Conservation (phyloP, 345 rosid species). For the Linum tenue region DNA sequence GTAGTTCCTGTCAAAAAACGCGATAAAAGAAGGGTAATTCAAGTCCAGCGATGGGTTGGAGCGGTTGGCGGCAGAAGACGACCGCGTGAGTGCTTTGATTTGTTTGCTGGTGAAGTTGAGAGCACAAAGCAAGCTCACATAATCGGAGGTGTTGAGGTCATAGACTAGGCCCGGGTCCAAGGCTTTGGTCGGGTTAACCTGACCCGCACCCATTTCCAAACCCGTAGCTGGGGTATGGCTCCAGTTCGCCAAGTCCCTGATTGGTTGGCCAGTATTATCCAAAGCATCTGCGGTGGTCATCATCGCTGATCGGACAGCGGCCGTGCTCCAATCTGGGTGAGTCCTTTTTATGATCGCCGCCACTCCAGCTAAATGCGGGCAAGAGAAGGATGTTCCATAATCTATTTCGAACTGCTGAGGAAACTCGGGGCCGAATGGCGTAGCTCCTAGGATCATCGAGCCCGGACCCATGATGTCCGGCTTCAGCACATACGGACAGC, state of each 20-base stretch:
- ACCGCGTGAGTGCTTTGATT: constrained; percentile 34
- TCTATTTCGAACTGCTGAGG: constrained; percentile 28
- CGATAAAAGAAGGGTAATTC: constrained; percentile 56
- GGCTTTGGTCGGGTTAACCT: constrained; percentile 45
- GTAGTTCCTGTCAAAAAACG: constrained; percentile 15
- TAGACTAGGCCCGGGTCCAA: constrained; percentile 49
- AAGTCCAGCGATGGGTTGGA: constrained; percentile 34
- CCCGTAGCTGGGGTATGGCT: constrained; percentile 21
- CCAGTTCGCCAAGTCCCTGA: constrained; percentile 18
- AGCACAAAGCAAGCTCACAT: constrained; percentile 37
- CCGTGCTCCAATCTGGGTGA: constrained; percentile 49
- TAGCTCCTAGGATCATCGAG: constrained; percentile 29
- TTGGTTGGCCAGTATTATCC: constrained; percentile 22
- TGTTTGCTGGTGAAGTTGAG: constrained; percentile 34
- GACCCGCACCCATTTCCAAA: constrained; percentile 49
- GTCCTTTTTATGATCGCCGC: constrained; percentile 41
- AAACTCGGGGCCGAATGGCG: background rate
- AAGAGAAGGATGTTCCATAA: constrained; percentile 52
- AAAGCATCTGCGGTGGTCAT: constrained; percentile 37
- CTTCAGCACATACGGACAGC: constrained; percentile 40
- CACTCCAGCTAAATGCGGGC: constrained; percentile 47
- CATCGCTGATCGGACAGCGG: constrained; percentile 52
- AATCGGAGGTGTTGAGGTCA: constrained; percentile 33
- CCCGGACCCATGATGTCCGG: constrained; percentile 57
- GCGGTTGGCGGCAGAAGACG: constrained; percentile 28